Conservation (phyloP, 345 rosid genomes). For the Syzygium aqueum region DNA sequence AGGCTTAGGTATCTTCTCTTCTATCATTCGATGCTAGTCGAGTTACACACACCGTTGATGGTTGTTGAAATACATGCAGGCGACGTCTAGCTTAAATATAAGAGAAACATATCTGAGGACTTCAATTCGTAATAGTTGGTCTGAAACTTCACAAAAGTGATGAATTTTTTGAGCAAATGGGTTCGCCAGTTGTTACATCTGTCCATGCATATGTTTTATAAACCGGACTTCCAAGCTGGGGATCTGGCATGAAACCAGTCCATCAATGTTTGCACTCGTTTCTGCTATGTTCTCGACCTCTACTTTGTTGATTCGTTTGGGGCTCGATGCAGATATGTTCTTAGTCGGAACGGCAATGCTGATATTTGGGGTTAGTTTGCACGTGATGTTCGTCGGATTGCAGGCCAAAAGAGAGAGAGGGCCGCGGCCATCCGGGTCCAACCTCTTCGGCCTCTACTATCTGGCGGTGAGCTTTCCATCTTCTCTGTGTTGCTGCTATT, state of each 20-base stretch:
- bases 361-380: slow-evolving; percentile 47
- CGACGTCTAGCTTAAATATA: not conserved
- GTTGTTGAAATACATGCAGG: not conserved
- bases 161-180: not conserved
- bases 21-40: not conserved
- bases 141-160: not conserved
- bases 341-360: slow-evolving; percentile 59
- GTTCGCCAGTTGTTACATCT: not conserved
- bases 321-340: slow-evolving; percentile 48
- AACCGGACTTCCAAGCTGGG: not conserved
- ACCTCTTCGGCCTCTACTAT: slow-evolving; percentile 45
- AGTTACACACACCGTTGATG: not conserved
- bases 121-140: not conserved
- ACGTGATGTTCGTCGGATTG: slow-evolving; percentile 52
- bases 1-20: slow-evolving; percentile 44
- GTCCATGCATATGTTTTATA: not conserved
- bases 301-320: not conserved
- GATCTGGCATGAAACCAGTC: not conserved
- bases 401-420: not conserved
- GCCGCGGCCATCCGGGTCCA: slow-evolving; percentile 23
- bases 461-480: slow-evolving; percentile 15
- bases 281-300: not conserved
- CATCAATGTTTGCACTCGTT: not conserved
- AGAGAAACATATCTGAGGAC: not conserved
- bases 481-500: no score